Evolutionary conservation across 805 yeast genomes (phyloP).

Genomic region (Martiniozyma abietophila): DNA sequence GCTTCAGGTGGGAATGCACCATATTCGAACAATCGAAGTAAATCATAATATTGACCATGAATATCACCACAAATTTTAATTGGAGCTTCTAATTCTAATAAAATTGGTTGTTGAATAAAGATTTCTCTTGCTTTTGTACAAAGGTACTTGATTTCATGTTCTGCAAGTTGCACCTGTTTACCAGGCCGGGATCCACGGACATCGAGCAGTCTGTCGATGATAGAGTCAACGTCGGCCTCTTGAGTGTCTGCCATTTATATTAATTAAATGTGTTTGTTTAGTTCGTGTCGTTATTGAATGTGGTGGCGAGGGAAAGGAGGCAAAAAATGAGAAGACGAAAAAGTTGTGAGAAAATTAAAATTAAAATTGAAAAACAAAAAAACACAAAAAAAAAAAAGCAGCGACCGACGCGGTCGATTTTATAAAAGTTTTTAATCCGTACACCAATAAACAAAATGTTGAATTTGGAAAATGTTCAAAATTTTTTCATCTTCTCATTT

Average conservation of each 20-base stretch:
- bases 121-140: slow-evolving; percentile 98
- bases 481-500: no score
- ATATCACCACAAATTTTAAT: slow-evolving; percentile 96
- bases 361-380: no score
- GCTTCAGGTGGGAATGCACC: slow-evolving; percentile 99
- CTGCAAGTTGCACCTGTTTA: slow-evolving; percentile 87
- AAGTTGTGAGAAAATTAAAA: no score
- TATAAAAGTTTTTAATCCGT: no score
- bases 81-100: slow-evolving; percentile 94
- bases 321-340: background rate
- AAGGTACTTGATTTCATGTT: slow-evolving; percentile 86
- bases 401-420: no score
- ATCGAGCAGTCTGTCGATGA: slow-evolving; percentile 91
- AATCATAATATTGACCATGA: slow-evolving; percentile 96
- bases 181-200: slow-evolving; percentile 99
- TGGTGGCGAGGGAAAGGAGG: slow-evolving; percentile 2
- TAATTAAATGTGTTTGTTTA: background rate
- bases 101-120: slow-evolving; percentile 94
- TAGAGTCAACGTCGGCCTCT: slow-evolving; percentile 94
- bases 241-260: slow-evolving; percentile 26
- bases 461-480: no score
- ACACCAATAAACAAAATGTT: no score
- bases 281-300: background rate
- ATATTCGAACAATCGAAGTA: slow-evolving; percentile 89
- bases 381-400: no score